Evolutionary conservation across 768 basidiomycete species (phyloP).

Genomic region (Plicaturopsis crispa): DNA sequence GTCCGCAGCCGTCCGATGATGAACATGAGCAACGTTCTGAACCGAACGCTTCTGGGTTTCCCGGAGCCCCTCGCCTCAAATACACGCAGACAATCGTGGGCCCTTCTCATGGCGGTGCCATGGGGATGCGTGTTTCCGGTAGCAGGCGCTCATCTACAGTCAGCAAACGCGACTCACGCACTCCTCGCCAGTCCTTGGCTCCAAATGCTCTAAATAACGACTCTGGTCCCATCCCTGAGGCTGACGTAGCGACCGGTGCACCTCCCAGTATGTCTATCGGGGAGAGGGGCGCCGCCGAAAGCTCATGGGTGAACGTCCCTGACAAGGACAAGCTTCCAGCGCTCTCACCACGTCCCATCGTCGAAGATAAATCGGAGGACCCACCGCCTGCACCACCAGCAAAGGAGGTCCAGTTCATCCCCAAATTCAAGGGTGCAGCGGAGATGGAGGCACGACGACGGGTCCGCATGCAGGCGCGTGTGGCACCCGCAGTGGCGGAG

Average conservation of each 20-base stretch:
- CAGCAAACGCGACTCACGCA: conserved; percentile 31
- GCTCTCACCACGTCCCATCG: neutral
- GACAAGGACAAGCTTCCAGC: too few species aligned
- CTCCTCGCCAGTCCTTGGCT: neutral
- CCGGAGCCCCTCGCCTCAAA: conserved; percentile 54
- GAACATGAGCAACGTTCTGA: conserved; percentile 40
- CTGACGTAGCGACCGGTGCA: neutral
- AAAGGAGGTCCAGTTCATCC: conserved; percentile 57
- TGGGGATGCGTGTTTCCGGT: conserved; percentile 73
- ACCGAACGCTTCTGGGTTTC: conserved; percentile 27
- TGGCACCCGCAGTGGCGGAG: conserved; percentile 25
- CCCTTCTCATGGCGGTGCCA: conserved; percentile 51
- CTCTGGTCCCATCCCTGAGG: neutral
- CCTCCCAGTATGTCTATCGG: too few species aligned
- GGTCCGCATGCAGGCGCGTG: conserved; percentile 58
- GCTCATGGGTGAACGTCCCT: neutral
- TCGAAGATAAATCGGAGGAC: conserved; percentile 2
- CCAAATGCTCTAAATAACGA: conserved; percentile 2
- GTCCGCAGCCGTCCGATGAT: conserved; percentile 68
- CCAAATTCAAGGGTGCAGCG: conserved; percentile 76
- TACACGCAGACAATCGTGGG: conserved; percentile 90
- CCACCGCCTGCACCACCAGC: conserved; percentile 27
- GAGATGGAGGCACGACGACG: conserved; percentile 77
- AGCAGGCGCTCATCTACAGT: conserved; percentile 48
- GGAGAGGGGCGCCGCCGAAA: neutral